These are phyloP conservation scores for Funneliformis caledonium DNA, from an alignment of 371 early-diverging fungal genomes.

Conservation along the genomic window DNA sequence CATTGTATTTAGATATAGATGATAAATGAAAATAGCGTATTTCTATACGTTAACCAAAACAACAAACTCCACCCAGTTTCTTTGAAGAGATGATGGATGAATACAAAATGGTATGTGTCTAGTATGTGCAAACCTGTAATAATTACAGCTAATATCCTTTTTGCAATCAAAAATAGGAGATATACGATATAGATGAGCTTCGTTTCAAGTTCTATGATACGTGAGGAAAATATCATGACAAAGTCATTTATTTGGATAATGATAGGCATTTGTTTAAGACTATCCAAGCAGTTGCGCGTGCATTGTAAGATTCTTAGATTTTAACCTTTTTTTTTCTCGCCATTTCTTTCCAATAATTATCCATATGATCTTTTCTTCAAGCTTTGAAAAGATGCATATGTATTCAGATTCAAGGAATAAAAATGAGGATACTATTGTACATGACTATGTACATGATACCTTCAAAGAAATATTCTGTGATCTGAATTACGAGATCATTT, in stretches of 20 bases:
- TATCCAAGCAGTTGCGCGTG: conserved; percentile 6
- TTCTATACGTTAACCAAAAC: not conserved
- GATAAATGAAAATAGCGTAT: not conserved
- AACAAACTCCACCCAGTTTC: not conserved
- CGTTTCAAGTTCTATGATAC: conserved; percentile 18
- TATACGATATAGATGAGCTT: not conserved
- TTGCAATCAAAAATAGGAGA: not conserved
- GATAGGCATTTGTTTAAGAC: conserved; percentile 2
- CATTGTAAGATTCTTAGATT: conserved; percentile 8
- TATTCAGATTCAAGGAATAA: not conserved
- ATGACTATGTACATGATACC: conserved; percentile 7
- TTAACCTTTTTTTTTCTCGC: not conserved
- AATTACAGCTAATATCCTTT: not conserved
- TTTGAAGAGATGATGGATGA: not conserved
- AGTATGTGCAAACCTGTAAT: not conserved
- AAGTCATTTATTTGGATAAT: not conserved
- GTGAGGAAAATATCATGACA: conserved; percentile 16
- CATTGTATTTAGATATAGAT: conserved; percentile 21
- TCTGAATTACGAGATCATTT: conserved; percentile 11
- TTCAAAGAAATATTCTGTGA: conserved; percentile 17
- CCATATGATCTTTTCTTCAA: not conserved
- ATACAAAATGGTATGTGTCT: not conserved
- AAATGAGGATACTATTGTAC: conserved; percentile 7
- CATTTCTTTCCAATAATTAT: not conserved
- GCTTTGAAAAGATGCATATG: conserved; percentile 10